Evolutionary conservation across 2,329 filamentous ascomycete species (phyloP).

Genomic region (Hymenoscyphus repandus): DNA sequence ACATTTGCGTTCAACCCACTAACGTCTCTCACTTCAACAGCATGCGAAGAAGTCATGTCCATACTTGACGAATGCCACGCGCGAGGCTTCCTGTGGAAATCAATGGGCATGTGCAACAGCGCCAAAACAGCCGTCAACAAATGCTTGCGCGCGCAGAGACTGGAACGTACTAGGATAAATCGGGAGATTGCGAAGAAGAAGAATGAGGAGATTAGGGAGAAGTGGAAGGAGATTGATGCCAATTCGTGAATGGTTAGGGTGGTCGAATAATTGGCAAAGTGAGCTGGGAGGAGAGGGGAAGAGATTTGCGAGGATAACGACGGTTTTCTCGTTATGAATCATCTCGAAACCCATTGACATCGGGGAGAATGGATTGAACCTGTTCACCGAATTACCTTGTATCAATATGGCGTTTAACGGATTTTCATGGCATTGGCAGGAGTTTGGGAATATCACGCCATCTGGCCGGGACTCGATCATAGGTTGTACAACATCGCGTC

Average conservation of each 20-base stretch:
- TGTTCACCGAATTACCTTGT: no score
- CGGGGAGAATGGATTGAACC: no score
- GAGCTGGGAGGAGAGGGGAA: not conserved
- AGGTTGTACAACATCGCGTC: slow-evolving; percentile 11
- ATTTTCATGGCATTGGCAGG: slow-evolving; percentile 8
- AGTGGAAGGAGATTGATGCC: slow-evolving; percentile 73
- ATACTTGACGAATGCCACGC: slow-evolving; percentile 95
- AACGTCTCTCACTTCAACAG: slow-evolving; percentile 50
- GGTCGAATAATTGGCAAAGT: not conserved
- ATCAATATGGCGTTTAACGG: no score
- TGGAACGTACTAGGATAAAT: slow-evolving; percentile 73
- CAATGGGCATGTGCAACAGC: slow-evolving; percentile 82
- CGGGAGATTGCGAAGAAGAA: slow-evolving; percentile 64
- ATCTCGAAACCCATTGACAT: not conserved
- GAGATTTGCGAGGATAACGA: slow-evolving; percentile 2
- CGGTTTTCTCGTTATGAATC: no score
- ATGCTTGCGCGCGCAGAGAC: slow-evolving; percentile 76
- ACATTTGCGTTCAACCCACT: slow-evolving; percentile 9
- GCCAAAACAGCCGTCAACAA: slow-evolving; percentile 78
- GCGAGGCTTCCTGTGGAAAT: slow-evolving; percentile 86
- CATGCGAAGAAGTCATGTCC: slow-evolving; percentile 89
- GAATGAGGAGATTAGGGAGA: slow-evolving; percentile 67
- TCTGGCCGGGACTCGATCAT: not conserved
- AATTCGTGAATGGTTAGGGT: slow-evolving; percentile 45
- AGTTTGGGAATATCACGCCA: slow-evolving; percentile 13